phyloP scores from a whole-genome alignment of 768 basidiomycete genomes.

The Tylopilus subfusipes region DNA sequence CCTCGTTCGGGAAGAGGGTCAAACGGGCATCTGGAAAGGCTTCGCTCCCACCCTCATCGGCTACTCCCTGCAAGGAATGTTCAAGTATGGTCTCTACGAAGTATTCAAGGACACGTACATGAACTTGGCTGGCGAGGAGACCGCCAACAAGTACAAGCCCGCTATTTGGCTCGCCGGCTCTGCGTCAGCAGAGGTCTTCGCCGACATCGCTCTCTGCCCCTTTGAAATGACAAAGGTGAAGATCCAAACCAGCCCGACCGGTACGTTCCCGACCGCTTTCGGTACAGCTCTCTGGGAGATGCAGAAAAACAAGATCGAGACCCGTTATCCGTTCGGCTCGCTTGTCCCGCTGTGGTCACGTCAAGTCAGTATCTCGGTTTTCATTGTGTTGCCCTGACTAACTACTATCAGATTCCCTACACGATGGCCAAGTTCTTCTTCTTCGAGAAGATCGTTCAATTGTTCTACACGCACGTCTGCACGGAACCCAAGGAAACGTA shows the following conservation, averaged over 20 bases:
- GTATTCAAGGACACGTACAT: constrained; percentile 92
- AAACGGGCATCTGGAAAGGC: constrained; percentile 89
- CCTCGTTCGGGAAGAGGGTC: constrained; percentile 76
- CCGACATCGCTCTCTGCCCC: constrained; percentile 94
- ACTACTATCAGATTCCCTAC: constrained; percentile 87
- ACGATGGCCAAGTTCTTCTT: constrained; percentile 99
- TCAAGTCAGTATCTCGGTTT: constrained; percentile 46
- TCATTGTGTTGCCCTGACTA: no score
- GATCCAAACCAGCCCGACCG: constrained; percentile 73
- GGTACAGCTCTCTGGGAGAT: constrained; percentile 70
- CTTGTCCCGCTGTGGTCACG: constrained; percentile 85
- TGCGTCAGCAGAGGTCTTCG: constrained; percentile 93
- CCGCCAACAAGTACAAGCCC: constrained; percentile 62
- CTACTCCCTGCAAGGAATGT: constrained; percentile 94
- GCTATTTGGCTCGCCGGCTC: constrained; percentile 93
- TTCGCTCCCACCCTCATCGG: constrained; percentile 90
- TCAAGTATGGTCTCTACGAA: constrained; percentile 99
- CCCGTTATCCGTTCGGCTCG: constrained; percentile 83
- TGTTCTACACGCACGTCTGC: constrained; percentile 89
- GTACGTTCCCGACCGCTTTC: constrained; percentile 77
- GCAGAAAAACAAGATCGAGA: constrained; percentile 61
- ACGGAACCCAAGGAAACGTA: constrained; percentile 74
- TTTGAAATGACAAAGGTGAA: constrained; percentile 93
- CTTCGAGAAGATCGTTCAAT: constrained; percentile 83
- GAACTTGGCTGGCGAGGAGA: constrained; percentile 85